phyloP scores from a whole-genome alignment of 164 flowering plant genomes.

The Hamamelis virginiana region DNA sequence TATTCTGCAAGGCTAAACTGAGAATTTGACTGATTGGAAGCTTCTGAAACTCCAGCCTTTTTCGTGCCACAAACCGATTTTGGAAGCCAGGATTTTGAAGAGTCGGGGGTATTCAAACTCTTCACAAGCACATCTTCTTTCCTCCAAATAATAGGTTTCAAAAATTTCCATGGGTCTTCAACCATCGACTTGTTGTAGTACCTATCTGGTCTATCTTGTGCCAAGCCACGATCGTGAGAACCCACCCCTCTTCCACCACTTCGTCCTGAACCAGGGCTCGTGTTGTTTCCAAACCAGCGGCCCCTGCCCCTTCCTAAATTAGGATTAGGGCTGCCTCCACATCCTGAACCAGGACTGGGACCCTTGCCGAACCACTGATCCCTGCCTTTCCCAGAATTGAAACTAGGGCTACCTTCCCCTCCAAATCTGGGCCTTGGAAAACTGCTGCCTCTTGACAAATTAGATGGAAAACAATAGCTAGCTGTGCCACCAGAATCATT shows the following conservation, averaged over 20 bases:
- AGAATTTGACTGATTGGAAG: constrained; percentile 25
- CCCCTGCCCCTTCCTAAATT: constrained; percentile 38
- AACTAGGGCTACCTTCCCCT: constrained; percentile 23
- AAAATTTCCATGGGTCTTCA: constrained; percentile 76
- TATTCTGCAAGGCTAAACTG: constrained; percentile 64
- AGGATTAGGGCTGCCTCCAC: constrained; percentile 26
- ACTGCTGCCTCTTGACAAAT: constrained; percentile 23
- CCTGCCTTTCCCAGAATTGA: constrained; percentile 28
- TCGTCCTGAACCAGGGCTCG: constrained; percentile 26
- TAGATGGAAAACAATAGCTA: constrained; percentile 20
- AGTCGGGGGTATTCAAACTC: too few species aligned
- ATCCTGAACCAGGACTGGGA: constrained; percentile 31
- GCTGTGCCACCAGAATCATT: constrained; percentile 22
- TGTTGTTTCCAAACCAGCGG: constrained; percentile 20
- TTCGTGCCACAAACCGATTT: constrained; percentile 43
- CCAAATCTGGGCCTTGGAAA: constrained; percentile 26
- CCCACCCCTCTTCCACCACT: constrained; percentile 45
- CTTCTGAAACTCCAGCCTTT: constrained; percentile 35
- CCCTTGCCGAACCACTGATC: constrained; percentile 14
- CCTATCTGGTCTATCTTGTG: constrained; percentile 32
- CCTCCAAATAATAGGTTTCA: constrained; percentile 56
- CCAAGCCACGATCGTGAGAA: constrained; percentile 26
- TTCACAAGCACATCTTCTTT: not conserved
- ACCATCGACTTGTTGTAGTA: constrained; percentile 67
- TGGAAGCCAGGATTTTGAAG: constrained; percentile 42